Percentiles rank a stretch among this genome's conserved stretches.
Conservation (phyloP, 306 rosid species). For the Trichosanthes truncata region DNA sequence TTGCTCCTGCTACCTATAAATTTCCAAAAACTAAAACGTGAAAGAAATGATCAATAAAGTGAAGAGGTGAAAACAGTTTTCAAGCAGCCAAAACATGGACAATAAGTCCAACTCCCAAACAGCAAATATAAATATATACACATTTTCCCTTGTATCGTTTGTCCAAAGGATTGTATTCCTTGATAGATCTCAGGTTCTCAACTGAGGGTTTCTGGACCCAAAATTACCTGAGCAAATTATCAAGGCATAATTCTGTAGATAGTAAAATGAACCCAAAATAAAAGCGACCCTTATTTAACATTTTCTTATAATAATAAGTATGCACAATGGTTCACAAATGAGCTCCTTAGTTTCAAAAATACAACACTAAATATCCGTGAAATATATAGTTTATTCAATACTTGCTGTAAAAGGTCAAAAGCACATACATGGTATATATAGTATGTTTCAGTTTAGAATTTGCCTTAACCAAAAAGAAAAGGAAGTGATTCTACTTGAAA, state of each 20-base stretch:
- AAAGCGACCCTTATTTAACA: not conserved
- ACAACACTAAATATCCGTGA: not conserved
- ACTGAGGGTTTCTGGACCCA: not conserved
- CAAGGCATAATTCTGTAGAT: not conserved
- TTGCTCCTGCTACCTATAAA: constrained; percentile 68
- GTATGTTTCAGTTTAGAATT: not conserved
- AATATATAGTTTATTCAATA: not conserved
- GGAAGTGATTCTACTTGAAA: not conserved
- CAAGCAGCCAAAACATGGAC: not conserved
- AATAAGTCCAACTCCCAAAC: not conserved
- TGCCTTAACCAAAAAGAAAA: not conserved
- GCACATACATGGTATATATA: not conserved
- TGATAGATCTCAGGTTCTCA: not conserved
- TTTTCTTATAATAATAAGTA: not conserved
- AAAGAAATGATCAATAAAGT: not conserved
- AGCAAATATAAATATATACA: not conserved
- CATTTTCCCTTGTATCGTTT: not conserved
- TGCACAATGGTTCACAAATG: not conserved
- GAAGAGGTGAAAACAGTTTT: not conserved
- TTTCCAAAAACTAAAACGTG: constrained; percentile 12
- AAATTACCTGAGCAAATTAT: not conserved
- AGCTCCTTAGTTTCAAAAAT: not conserved
- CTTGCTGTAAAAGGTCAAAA: not conserved
- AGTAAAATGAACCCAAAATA: not conserved
- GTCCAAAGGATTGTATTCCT: not conserved